These are phyloP conservation scores for Alnus glutinosa DNA, from an alignment of 306 rosid genomes.

Conservation along the genomic window DNA sequence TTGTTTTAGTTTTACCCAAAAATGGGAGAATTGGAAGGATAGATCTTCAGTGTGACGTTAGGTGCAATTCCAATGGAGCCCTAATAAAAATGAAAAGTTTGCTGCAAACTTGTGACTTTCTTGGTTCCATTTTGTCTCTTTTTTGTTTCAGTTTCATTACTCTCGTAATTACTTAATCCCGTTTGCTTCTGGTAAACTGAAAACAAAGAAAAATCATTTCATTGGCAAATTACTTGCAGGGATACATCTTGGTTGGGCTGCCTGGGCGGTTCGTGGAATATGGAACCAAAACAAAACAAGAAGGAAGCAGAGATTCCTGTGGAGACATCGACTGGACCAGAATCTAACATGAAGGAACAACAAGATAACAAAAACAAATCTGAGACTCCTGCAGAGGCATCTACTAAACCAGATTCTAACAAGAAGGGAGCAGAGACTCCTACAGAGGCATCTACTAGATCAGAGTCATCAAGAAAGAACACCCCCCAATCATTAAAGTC, in stretches of 20 bases:
- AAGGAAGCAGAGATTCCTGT: constrained; percentile 7
- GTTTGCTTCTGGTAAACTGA: not conserved
- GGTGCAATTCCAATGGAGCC: too few species aligned
- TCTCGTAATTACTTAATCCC: not conserved
- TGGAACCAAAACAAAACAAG: not conserved
- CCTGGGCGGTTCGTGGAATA: constrained; percentile 1
- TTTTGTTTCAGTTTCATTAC: not conserved
- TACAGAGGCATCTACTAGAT: constrained; percentile 31
- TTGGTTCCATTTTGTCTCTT: not conserved
- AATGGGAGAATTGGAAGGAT: not conserved
- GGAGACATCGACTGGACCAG: not conserved
- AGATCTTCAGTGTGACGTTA: too few species aligned
- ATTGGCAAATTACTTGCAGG: constrained; percentile 21
- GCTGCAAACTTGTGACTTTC: not conserved
- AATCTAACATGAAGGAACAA: constrained; percentile 10
- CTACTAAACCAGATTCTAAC: constrained; percentile 8
- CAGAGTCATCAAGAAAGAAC: constrained; percentile 42
- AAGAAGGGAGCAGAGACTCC: constrained; percentile 35
- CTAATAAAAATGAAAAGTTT: not conserved
- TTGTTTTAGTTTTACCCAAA: not conserved
- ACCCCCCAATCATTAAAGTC: constrained; percentile 48
- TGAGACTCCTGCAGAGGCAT: constrained; percentile 23
- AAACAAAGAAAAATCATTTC: not conserved
- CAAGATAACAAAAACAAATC: not conserved
- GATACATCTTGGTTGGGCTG: not conserved